phyloP scores from a whole-genome alignment of 2,329 filamentous ascomycete genomes.

The Xylariaceae sp. region DNA sequence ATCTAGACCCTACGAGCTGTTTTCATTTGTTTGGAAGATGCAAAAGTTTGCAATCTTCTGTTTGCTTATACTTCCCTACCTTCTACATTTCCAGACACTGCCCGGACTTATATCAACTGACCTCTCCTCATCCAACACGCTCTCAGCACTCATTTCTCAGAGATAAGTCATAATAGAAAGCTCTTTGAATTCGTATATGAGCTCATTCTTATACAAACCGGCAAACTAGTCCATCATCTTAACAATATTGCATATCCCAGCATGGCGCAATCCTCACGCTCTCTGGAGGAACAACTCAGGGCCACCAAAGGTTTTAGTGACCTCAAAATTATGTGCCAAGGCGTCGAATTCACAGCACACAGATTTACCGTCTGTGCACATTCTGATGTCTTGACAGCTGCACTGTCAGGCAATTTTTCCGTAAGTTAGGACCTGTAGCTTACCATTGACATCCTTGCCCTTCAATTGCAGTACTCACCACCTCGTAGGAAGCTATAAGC shows the following conservation, averaged over 20 bases:
- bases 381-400: conserved; percentile 3
- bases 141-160: not conserved
- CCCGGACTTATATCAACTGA: not conserved
- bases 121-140: conserved; percentile 1
- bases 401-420: conserved; percentile 6
- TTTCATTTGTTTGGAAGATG: not conserved
- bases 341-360: conserved; percentile 8
- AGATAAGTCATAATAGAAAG: conserved; percentile 1
- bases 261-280: conserved; percentile 3
- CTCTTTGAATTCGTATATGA: too few species aligned
- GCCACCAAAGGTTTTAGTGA: conserved; percentile 5
- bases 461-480: conserved; percentile 1
- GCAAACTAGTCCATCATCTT: conserved; percentile 4
- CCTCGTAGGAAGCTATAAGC: conserved; percentile 1
- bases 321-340: conserved; percentile 5
- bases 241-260: conserved; percentile 1
- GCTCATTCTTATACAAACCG: not conserved
- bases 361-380: conserved; percentile 1
- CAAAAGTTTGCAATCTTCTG: conserved; percentile 2
- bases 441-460: not conserved
- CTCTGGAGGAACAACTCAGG: conserved; percentile 5
- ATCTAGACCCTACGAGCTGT: not conserved
- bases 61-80: conserved; percentile 1
- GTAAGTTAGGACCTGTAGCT: conserved; percentile 2
- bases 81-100: conserved; percentile 2